phyloP scores from a whole-genome alignment of 768 basidiomycete genomes.

The Suillus luteus region DNA sequence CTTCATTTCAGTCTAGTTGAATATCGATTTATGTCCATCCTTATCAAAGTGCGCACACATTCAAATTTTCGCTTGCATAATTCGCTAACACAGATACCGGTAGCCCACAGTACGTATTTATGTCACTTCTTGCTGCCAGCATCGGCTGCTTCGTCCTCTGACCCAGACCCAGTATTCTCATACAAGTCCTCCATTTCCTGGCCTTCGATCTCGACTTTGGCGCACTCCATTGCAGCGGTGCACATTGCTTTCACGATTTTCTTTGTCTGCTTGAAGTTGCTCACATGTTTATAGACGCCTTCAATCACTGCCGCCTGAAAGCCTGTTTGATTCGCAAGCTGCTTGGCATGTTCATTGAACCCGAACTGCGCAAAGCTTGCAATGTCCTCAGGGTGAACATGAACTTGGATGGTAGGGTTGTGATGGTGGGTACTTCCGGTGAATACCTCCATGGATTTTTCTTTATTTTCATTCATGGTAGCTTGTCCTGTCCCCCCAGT shows the following conservation, averaged over 20 bases:
- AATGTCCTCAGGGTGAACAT: not conserved
- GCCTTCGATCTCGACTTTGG: not conserved
- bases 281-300: not conserved
- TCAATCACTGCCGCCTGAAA: not conserved
- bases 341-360: not conserved
- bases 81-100: no score
- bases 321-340: not conserved
- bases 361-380: not conserved
- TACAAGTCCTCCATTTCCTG: not conserved
- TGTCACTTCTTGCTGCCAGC: not conserved
- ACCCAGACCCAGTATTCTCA: not conserved
- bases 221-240: not conserved
- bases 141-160: not conserved
- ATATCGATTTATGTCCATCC: no score
- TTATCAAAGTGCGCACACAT: no score
- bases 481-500: not conserved
- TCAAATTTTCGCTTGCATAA: no score
- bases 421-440: not conserved
- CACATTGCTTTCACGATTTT: not conserved
- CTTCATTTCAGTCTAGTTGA: no score
- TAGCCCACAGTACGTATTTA: no score
- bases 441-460: not conserved
- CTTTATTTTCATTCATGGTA: not conserved
- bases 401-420: not conserved
- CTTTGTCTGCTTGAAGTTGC: not conserved